Percentiles rank a stretch among this genome's conserved stretches.
phyloP scores from a whole-genome alignment of 345 rosid species.

The Nephelium lappaceum region DNA sequence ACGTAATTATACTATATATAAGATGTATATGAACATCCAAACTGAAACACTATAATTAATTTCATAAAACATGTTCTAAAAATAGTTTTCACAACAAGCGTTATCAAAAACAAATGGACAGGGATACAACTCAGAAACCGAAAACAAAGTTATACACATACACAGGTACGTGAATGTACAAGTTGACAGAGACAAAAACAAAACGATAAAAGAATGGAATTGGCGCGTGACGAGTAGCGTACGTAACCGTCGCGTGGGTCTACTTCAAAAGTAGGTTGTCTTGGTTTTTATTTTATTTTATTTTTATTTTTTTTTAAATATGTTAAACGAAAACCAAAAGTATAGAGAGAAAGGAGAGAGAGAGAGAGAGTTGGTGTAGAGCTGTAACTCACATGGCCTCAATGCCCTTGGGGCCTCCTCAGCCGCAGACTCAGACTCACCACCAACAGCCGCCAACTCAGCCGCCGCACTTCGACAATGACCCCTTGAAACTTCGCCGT shows the following conservation, averaged over 20 bases:
- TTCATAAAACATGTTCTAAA: too few species aligned
- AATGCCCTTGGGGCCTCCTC: slow-evolving; percentile 42
- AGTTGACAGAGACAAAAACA: too few species aligned
- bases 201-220: not conserved
- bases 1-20: too few species aligned
- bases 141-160: too few species aligned
- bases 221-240: not conserved
- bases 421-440: slow-evolving; percentile 41
- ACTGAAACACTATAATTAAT: too few species aligned
- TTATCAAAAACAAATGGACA: too few species aligned
- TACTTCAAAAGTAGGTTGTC: not conserved
- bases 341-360: slow-evolving; percentile 23
- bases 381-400: slow-evolving; percentile 66
- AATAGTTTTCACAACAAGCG: too few species aligned
- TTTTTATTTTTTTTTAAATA: too few species aligned
- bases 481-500: slow-evolving; percentile 41
- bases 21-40: too few species aligned
- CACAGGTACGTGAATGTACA: not conserved
- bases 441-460: slow-evolving; percentile 20
- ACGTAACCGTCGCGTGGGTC: slow-evolving; percentile 10
- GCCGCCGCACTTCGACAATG: slow-evolving; percentile 38
- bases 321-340: slow-evolving; percentile 18
- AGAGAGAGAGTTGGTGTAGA: slow-evolving; percentile 25
- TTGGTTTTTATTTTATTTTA: not conserved
- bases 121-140: not conserved